Base-by-base conservation (phyloP, 2,329 filamentous ascomycete species). In the Cercospora sp. region DNA sequence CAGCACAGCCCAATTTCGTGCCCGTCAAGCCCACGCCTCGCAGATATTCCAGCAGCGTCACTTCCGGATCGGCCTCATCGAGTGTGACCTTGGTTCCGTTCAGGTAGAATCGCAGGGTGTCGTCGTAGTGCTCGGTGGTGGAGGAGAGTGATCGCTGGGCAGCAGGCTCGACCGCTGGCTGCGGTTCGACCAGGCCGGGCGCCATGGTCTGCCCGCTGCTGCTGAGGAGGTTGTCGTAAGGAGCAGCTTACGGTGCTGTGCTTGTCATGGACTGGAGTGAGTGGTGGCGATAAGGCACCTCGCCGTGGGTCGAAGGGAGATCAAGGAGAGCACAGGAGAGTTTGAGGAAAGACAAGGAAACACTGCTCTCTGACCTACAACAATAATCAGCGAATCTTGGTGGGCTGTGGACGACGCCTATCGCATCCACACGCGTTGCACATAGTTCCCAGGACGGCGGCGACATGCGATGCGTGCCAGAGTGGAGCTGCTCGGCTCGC, bases 1-100 rank as follows among this genome's bases (percentile, higher is more conserved):
- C 95, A 60, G 93, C 93, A 82, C 95, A 99, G 59, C 95, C 95
- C 80, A 98, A 86, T 80, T 99, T 99, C 12, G 95, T 98, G 13
- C 95, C 95, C 4, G 94, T 98, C 74, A 98, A 83, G 0, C 95
- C 95, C 77, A 98, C 91, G 20, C 94, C 94, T 70, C 95, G 87
- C 45, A 99, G 85, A 75, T 98, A 99, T 79, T 98, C 94, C 6
- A 99, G 84, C 33, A 99, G 85, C 0, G 95, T 99, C 59, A 94
- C 85, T 78, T 98, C 94, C 0, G 95, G 95, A 76, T 98, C 94
- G 63, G 95, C 88, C 12, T 92, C 87, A 73, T 97, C 94, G 16
- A 99, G 83, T 1, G 90, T 87, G 16, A 98, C 91, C 72, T 90
- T 92, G 2, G 94, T 97, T 70, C 95, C 95, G 78, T 99, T 99